These are phyloP conservation scores for Clarireedia homoeocarpa DNA, from an alignment of 2,329 filamentous ascomycete genomes.

Conservation along the genomic window DNA sequence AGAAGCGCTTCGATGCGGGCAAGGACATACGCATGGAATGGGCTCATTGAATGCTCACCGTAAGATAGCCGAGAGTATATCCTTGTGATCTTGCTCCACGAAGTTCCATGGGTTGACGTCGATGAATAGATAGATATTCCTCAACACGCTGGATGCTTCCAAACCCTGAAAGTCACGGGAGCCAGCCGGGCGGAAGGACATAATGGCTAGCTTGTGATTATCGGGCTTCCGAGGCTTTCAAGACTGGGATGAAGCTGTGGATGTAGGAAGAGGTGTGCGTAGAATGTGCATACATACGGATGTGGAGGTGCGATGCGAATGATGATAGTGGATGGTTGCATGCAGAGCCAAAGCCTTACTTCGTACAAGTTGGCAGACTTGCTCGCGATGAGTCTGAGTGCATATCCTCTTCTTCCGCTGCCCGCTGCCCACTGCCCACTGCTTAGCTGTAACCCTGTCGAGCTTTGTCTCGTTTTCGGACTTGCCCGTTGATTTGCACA, in stretches of 20 bases:
- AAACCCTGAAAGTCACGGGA: too few relatives aligned
- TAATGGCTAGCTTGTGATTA: not conserved
- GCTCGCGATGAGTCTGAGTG: not conserved
- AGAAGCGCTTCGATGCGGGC: slow-evolving; percentile 7
- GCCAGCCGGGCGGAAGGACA: too few relatives aligned
- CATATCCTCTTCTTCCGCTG: not conserved
- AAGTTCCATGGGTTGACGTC: not conserved
- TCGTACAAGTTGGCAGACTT: too few relatives aligned
- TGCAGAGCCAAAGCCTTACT: too few relatives aligned
- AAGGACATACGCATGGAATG: slow-evolving; percentile 2
- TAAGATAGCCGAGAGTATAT: not conserved
- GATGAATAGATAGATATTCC: not conserved
- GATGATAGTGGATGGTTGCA: too few relatives aligned
- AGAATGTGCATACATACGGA: not conserved
- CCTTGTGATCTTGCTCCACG: not conserved
- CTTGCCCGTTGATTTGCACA: slow-evolving; percentile 1
- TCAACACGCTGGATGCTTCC: not conserved
- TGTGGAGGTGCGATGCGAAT: not conserved
- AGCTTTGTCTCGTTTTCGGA: not conserved
- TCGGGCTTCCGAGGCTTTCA: not conserved
- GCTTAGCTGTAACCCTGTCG: not conserved
- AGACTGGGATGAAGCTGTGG: not conserved
- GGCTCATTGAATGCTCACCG: slow-evolving; percentile 4
- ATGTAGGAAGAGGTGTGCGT: not conserved
- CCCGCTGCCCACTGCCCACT: not conserved